Evolutionary conservation across 768 basidiomycete genomes (phyloP).

Genomic region (Amanita subjunquillea): DNA sequence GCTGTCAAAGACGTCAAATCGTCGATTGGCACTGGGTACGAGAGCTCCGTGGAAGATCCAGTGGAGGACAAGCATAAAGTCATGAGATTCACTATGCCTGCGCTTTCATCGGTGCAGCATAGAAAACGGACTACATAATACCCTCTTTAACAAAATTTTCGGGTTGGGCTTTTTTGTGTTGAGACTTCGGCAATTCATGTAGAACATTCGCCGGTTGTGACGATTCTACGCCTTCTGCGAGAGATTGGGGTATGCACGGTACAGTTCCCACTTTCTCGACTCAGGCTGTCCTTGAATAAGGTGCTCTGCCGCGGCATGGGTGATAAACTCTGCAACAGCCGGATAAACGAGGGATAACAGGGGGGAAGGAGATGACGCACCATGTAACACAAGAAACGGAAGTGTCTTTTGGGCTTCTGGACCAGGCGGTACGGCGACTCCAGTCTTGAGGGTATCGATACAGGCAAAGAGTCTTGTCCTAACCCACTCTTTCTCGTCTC

Average conservation of each 20-base stretch:
- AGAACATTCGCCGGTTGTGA: no score
- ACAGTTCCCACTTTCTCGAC: conserved; percentile 29
- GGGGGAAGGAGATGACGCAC: conserved; percentile 13
- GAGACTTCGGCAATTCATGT: no score
- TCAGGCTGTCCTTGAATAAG: conserved; percentile 13
- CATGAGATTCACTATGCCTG: no score
- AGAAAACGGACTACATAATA: no score
- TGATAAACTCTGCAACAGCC: background rate
- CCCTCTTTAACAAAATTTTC: no score
- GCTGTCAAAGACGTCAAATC: no score
- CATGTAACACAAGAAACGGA: conserved; percentile 30
- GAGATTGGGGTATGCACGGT: conserved; percentile 36
- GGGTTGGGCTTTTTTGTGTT: no score
- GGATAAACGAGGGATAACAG: background rate
- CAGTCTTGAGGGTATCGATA: conserved; percentile 29
- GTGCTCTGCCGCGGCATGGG: conserved; percentile 12
- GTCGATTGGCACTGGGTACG: no score
- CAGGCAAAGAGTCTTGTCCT: conserved; percentile 28
- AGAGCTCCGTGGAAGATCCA: no score
- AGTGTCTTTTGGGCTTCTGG: conserved; percentile 23
- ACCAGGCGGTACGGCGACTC: conserved; percentile 14
- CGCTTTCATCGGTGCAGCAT: no score
- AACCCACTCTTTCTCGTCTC: conserved; percentile 23
- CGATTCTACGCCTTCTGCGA: conserved; percentile 9
- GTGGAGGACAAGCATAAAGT: no score